Base-by-base conservation (phyloP, 2,329 filamentous ascomycete species). In the Cladosporium sp. region DNA sequence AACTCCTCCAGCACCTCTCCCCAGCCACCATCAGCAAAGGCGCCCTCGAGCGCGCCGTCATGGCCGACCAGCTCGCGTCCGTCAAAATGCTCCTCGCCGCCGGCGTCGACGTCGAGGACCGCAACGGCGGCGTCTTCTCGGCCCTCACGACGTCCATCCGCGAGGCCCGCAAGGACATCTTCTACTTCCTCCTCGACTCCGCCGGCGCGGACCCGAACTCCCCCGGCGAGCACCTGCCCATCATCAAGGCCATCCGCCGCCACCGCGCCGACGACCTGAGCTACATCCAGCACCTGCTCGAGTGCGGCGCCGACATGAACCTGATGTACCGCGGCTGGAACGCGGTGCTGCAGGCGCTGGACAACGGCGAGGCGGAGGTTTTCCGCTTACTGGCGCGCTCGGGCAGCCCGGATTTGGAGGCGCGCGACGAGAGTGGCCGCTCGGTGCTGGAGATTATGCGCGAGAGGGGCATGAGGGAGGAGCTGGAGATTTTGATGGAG, bases 91-190 rank as follows among this genome's bases (percentile, higher is more conserved):
- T 87, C 33, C 72, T 87, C 13, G 74, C 72, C 13, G 81, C 83
- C 0, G 84, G 84, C 11, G 79, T 86, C 14, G 83, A 77, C 38
- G 82, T 86, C 51, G 84, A 87, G 65, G 85, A 86, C 69, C 84
- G 83, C 69, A 87, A 85, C 62, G 84, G 83, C 16, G 85, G 85
- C 49, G 84, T 87, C 45, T 88, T 87, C 71, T 85, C 82, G 0
- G 81, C 83, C 0, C 74, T 87, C 3, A 87, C 83, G 0, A 84
- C 82, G 0, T 82, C 82, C 8, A 80, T 86, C 52, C 81, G 83
- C 10, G 84, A 87, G 66, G 72, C 80, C 22, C 75, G 76, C 59
- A 79, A 76, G 42, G 77, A 79, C 0, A 85, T 86, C 52, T 81
- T 85, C 38, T 66, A 66, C 3, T 86, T 75, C 69, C 75, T 87